Conservation (phyloP, 208 protist genomes). For the Novymonas esmeraldas region DNA sequence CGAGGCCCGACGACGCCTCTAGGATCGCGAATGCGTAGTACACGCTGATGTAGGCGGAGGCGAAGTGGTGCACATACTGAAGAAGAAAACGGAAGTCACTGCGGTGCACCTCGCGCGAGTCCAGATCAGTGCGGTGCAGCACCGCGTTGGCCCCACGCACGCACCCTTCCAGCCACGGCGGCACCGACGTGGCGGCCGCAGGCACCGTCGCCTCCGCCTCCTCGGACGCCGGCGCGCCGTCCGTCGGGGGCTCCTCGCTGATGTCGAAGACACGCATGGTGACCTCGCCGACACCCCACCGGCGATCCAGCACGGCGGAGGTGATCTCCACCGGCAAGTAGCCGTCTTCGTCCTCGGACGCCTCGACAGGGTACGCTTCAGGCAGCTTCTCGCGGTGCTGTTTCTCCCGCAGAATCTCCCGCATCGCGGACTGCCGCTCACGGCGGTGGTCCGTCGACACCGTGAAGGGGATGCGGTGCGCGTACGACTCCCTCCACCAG, state of each 20-base stretch:
- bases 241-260: slow-evolving; percentile 6
- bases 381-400: slow-evolving; percentile 24
- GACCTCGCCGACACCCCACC: slow-evolving; percentile 16
- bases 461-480: slow-evolving; percentile 26
- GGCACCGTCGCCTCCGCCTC: neutral
- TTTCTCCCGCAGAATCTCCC: slow-evolving; percentile 27
- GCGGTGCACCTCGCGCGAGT: slow-evolving; percentile 44
- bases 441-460: slow-evolving; percentile 18
- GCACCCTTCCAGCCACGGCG: slow-evolving; percentile 21
- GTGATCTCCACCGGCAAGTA: slow-evolving; percentile 24
- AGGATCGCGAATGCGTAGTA: slow-evolving; percentile 34
- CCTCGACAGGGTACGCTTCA: slow-evolving; percentile 27
- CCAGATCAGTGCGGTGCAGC: slow-evolving; percentile 41
- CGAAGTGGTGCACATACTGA: slow-evolving; percentile 55
- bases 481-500: slow-evolving; percentile 32
- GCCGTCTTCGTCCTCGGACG: slow-evolving; percentile 25
- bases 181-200: neutral
- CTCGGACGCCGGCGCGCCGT: neutral
- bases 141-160: slow-evolving; percentile 30
- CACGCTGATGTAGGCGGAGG: slow-evolving; percentile 40
- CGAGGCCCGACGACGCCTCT: slow-evolving; percentile 20
- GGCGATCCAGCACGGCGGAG: slow-evolving; percentile 17
- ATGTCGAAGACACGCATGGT: slow-evolving; percentile 25
- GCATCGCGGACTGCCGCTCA: slow-evolving; percentile 22
- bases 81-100: slow-evolving; percentile 54